Evolutionary conservation across 179 eudicot genomes (phyloP).

Genomic region (Dionaea muscipula): DNA sequence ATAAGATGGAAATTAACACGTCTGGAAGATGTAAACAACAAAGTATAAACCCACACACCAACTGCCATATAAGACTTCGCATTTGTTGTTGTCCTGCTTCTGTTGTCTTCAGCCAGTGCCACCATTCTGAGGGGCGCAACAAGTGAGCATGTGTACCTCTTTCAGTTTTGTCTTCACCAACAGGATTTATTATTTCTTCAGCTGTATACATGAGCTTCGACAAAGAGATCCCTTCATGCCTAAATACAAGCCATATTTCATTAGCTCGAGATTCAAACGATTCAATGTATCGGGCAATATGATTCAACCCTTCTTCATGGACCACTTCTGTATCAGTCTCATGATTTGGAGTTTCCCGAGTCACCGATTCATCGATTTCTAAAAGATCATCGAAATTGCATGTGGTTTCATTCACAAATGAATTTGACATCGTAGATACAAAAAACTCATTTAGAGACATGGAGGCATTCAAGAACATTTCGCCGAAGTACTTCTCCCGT

Average conservation of each 20-base stretch:
- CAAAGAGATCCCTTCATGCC: conserved; percentile 87
- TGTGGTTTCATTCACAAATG: conserved; percentile 18
- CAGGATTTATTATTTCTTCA: conserved; percentile 33
- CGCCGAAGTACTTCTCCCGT: conserved; percentile 92
- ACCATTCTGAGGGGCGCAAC: conserved; percentile 87
- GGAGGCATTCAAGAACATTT: conserved; percentile 77
- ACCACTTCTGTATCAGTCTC: conserved; percentile 24
- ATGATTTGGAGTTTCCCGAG: conserved; percentile 22
- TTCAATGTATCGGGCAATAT: conserved; percentile 93
- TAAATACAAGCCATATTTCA: conserved; percentile 96
- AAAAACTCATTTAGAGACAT: conserved; percentile 26
- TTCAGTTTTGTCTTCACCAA: conserved; percentile 36
- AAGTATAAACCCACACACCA: conserved; percentile 36
- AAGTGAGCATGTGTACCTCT: conserved; percentile 47
- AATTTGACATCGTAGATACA: conserved; percentile 21
- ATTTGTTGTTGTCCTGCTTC: conserved; percentile 75
- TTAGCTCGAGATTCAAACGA: conserved; percentile 83
- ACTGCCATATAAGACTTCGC: conserved; percentile 61
- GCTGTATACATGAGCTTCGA: conserved; percentile 88
- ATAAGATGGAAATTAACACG: no score
- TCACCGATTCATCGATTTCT: conserved; percentile 21
- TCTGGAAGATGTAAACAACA: no score
- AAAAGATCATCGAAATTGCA: conserved; percentile 21
- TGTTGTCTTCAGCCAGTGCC: conserved; percentile 94
- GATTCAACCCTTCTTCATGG: conserved; percentile 72